Evolutionary conservation across 139 green algal genomes (phyloP).

Genomic region (Dunaliella primolecta): DNA sequence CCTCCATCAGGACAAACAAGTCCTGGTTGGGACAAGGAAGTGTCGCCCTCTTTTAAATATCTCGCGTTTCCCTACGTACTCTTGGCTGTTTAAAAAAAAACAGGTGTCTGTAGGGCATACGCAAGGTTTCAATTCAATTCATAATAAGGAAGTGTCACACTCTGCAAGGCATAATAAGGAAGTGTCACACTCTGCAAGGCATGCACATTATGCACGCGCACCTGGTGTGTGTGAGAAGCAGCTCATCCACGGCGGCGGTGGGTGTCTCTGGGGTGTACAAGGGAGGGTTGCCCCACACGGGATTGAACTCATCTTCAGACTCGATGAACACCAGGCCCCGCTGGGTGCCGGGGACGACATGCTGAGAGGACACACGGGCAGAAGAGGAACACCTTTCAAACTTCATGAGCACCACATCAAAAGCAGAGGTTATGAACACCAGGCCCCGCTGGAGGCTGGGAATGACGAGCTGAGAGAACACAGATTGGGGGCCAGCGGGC

Average conservation of each 20-base stretch:
- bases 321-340: slow-evolving; percentile 23
- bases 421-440: slow-evolving; percentile 21
- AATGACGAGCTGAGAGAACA: not conserved
- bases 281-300: slow-evolving; percentile 31
- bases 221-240: slow-evolving; percentile 41
- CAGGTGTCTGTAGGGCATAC: too few relatives aligned
- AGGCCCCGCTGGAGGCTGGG: not conserved
- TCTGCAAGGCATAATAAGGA: too few relatives aligned
- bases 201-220: slow-evolving; percentile 1
- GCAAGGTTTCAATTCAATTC: too few relatives aligned
- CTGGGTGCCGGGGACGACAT: not conserved
- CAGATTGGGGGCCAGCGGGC: too few relatives aligned
- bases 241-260: slow-evolving; percentile 19
- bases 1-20: too few relatives aligned
- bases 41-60: too few relatives aligned
- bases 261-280: slow-evolving; percentile 29
- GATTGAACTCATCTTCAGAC: slow-evolving; percentile 24
- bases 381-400: not conserved
- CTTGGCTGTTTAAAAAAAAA: too few relatives aligned
- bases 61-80: too few relatives aligned
- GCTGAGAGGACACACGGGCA: not conserved
- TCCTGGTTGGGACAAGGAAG: too few relatives aligned
- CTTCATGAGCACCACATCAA: slow-evolving; percentile 30
- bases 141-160: too few relatives aligned
- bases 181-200: too few relatives aligned